These are phyloP conservation scores for Penicillium tannophilum DNA, from an alignment of 495 filamentous ascomycete genomes.

Conservation along the genomic window DNA sequence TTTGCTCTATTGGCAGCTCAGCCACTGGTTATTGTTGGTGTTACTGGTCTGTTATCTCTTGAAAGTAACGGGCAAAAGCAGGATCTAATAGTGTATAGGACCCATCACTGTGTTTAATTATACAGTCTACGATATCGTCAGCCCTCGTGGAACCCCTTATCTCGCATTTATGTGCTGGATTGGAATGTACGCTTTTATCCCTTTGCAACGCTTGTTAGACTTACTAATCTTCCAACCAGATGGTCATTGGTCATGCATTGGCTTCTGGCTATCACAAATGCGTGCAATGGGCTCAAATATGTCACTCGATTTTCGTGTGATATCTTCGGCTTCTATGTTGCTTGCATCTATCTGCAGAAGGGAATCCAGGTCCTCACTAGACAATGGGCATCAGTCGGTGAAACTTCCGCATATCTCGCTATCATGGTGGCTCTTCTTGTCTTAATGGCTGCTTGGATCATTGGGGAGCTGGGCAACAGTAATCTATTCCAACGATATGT, in stretches of 20 bases:
- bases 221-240: slow-evolving; percentile 29
- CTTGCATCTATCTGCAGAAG: slow-evolving; percentile 84
- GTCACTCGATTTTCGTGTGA: slow-evolving; percentile 86
- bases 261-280: slow-evolving; percentile 75
- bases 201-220: not conserved
- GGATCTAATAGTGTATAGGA: slow-evolving; percentile 40
- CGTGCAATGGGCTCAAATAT: slow-evolving; percentile 77
- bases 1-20: slow-evolving; percentile 77
- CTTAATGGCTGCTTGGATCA: slow-evolving; percentile 69
- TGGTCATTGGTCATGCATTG: slow-evolving; percentile 84
- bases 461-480: slow-evolving; percentile 68
- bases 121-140: slow-evolving; percentile 82
- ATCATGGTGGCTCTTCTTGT: slow-evolving; percentile 74
- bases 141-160: slow-evolving; percentile 68
- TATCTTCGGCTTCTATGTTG: slow-evolving; percentile 87
- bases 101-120: slow-evolving; percentile 89
- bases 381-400: slow-evolving; percentile 54
- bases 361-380: slow-evolving; percentile 77
- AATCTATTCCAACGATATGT: slow-evolving; percentile 70
- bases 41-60: slow-evolving; percentile 60
- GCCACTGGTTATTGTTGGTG: slow-evolving; percentile 84
- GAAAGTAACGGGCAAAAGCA: not conserved
- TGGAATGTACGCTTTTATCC: slow-evolving; percentile 57
- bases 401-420: slow-evolving; percentile 71
- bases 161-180: slow-evolving; percentile 87